Base-by-base conservation (phyloP, 1,284 basidiomycete species). In the Thecaphora frezii region DNA sequence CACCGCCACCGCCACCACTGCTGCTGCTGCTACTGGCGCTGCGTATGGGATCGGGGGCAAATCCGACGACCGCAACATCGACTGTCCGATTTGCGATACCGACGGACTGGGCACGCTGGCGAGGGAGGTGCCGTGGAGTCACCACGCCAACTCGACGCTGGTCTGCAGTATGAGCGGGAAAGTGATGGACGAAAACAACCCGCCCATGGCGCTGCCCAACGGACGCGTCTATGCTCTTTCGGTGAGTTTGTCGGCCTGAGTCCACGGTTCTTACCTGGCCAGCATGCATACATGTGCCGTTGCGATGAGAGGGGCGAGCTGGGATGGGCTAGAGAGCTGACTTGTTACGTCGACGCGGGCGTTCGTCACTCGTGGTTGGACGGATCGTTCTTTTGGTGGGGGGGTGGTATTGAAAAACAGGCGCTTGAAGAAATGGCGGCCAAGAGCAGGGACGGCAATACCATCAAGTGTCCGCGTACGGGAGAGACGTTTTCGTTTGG, bases 171-270 rank as follows among this genome's bases (percentile, higher is more conserved):
- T 96, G 66, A 90, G 85, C 53, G 93, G 94, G 23, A 88, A 87
- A 77, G 91, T 97, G 57, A 96, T 97, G 88, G 89, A 97, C 71
- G 92, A 87, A 62, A 87, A 93, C 76, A 94, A 93, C 73, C 89
- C 87, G 81, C 90, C 90, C 1, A 85, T 93, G 86, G 88, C 86
- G n/a, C 89, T 97, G 73, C 90, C 91, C 0, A 89, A 90, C 63
- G 94, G 93, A 3, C 85, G 89, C 66, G 93, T 97, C 19, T 98
- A 98, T 78, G 94, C 92, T 19, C 84, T 85, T 76, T 89, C 91
- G 84, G 93, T 90, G 73, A 63, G 85, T 81, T n/a, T 2, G 10
- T 39, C 28, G 25, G 44, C n/a, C n/a, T n/a, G n/a, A n/a, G n/a
- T n/a, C n/a, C n/a, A 43, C 33, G 42, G 52, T 39, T 28, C 12